Evolutionary conservation across 306 rosid genomes (phyloP).

Genomic region (Vicia faba): DNA sequence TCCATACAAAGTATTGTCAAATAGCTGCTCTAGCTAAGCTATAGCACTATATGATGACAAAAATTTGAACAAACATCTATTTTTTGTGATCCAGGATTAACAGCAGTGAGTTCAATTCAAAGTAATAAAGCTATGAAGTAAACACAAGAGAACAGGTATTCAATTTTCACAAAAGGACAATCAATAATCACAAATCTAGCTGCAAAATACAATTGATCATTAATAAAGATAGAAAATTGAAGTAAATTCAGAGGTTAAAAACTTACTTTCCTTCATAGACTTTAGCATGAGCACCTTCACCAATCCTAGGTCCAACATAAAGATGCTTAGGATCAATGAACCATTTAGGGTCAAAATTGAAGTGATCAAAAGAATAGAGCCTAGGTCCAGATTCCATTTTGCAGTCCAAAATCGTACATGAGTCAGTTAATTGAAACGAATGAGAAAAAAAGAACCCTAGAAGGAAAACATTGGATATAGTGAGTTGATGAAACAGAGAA

Average conservation of each 20-base stretch:
- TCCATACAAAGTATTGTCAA: background rate
- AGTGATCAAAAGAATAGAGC: constrained; percentile 76
- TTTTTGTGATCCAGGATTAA: background rate
- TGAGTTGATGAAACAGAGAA: constrained; percentile 51
- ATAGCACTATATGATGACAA: background rate
- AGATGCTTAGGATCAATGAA: constrained; percentile 78
- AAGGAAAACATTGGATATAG: constrained; percentile 54
- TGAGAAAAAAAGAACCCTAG: constrained; percentile 38
- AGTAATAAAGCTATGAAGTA: constrained; percentile 20
- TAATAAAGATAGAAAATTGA: constrained; percentile 35
- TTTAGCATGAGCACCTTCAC: constrained; percentile 97
- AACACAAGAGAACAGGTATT: constrained; percentile 15
- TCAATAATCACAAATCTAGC: constrained; percentile 31
- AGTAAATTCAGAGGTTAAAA: constrained; percentile 23
- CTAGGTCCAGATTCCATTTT: constrained; percentile 77
- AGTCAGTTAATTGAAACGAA: constrained; percentile 22
- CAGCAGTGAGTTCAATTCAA: background rate
- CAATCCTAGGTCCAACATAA: constrained; percentile 86
- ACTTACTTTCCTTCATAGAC: constrained; percentile 95
- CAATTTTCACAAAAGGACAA: background rate
- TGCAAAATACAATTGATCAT: constrained; percentile 38
- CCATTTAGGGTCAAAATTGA: constrained; percentile 83
- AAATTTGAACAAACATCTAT: background rate
- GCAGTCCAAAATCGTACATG: constrained; percentile 35
- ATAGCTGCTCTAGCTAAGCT: background rate